A percentile compares a stretch with the other conserved stretches of the same genome.
These are phyloP conservation scores for Mucor velutinosus DNA, from an alignment of 371 early-diverging fungal species.

Conservation along the genomic window DNA sequence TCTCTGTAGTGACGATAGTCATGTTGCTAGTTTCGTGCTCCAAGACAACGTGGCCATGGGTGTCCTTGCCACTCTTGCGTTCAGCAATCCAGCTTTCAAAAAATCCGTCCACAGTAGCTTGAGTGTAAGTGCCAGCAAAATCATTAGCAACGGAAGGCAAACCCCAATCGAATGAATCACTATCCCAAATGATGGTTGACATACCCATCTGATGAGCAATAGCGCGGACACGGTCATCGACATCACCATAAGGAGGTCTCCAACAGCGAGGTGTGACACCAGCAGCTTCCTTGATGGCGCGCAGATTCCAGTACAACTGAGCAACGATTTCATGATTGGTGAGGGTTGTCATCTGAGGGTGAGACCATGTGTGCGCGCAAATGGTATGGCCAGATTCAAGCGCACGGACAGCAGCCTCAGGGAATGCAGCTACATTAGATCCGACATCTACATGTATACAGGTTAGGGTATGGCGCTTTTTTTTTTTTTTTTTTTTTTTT, in stretches of 20 bases:
- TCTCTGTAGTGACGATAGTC: constrained; percentile 40
- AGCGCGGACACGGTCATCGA: constrained; percentile 54
- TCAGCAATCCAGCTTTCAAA: constrained; percentile 45
- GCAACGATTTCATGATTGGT: constrained; percentile 45
- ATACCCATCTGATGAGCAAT: constrained; percentile 52
- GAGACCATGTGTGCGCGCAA: constrained; percentile 59
- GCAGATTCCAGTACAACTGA: constrained; percentile 48
- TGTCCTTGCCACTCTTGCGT: constrained; percentile 21
- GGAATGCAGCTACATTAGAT: constrained; percentile 41
- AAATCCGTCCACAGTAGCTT: constrained; percentile 34
- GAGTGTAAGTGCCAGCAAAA: constrained; percentile 13
- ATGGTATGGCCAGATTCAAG: constrained; percentile 42
- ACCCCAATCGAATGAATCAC: constrained; percentile 46
- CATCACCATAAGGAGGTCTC: constrained; percentile 55
- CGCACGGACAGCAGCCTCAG: constrained; percentile 45
- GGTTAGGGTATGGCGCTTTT: too few relatives aligned
- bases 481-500: too few relatives aligned
- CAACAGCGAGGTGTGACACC: constrained; percentile 56
- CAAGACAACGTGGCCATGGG: constrained; percentile 50
- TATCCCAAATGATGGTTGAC: constrained; percentile 45
- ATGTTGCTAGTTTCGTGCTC: constrained; percentile 54
- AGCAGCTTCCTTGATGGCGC: constrained; percentile 52
- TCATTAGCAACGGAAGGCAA: constrained; percentile 34
- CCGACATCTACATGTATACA: constrained; percentile 38
- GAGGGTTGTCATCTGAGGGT: constrained; percentile 48